Evolutionary conservation across 2,329 filamentous ascomycete genomes (phyloP), one percentile per base, ranked within the genome.

Genomic region (Hymenotorrendiella dingleyae): DNA sequence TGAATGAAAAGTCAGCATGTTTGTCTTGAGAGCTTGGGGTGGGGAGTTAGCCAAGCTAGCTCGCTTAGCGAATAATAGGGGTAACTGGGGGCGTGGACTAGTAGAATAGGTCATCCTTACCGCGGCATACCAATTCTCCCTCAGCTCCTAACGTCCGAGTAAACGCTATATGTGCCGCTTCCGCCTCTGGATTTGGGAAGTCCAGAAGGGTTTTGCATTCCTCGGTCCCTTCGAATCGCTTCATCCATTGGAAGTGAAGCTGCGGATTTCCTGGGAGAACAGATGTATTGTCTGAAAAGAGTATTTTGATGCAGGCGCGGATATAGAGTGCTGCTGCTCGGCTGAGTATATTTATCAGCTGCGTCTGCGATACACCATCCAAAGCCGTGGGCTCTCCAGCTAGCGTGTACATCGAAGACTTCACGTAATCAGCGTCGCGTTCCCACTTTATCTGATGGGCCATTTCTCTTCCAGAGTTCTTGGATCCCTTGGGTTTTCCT

Each of bases 211-310:
- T 23, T 41, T 36, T 37, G 19, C 16, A 45, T 33, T 41, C 37
- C 12, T 36, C 42, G 4, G 42, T 40, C 11, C 16, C 20, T 17
- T 41, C 30, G n/a, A 38, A 45, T 35, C 42, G 36, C n/a, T 41
- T 40, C 42, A 45, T 45, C 42, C 42, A 45, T 10, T 41, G 14
- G 21, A 45, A 30, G 20, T 40, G 36, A 35, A 30, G 37, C 17
- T 14, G 16, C 10, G 22, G 21, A 24, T 40, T 26, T 10, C 24
- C 37, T 6, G 27, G 27, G 21, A 29, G 24, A 10, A 30, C 22
- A 10, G 37, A 19, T 14, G 19, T 14, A 12, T n/a, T 20, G 23
- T 32, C 21, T 16, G 14, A 19, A 16, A 21, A 22, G 21, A 26
- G 20, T 24, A 22, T 24, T 7, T 21, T 1, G 14, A 40, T 7